phyloP scores from a whole-genome alignment of 2,329 filamentous ascomycete species.

The Macrophomina phaseolina region DNA sequence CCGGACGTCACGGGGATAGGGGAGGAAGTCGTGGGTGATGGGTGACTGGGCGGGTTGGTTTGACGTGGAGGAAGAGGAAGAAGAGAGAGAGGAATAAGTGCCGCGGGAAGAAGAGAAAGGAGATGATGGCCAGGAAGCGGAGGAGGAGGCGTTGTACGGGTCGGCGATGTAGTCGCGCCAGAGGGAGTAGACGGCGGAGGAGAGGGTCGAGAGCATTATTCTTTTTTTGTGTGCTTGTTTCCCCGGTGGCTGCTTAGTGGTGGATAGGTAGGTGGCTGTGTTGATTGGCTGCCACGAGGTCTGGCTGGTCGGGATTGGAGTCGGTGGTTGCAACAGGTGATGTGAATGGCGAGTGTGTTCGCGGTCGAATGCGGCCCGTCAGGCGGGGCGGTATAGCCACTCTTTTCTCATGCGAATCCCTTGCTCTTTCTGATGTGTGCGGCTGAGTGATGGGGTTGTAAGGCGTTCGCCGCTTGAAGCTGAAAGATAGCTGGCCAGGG shows the following conservation, averaged over 20 bases:
- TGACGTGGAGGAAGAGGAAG: background rate
- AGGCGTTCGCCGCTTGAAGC: too few relatives aligned
- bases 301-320: background rate
- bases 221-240: background rate
- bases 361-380: background rate
- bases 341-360: too few relatives aligned
- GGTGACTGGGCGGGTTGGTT: background rate
- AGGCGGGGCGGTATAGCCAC: too few relatives aligned
- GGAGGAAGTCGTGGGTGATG: background rate
- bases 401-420: background rate
- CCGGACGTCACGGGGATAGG: background rate
- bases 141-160: too few relatives aligned
- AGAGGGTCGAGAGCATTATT: slow-evolving; percentile 10
- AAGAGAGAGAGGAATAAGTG: background rate
- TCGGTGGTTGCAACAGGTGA: too few relatives aligned
- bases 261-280: too few relatives aligned
- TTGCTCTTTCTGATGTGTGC: background rate
- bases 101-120: too few relatives aligned
- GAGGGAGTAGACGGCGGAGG: background rate
- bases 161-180: background rate
- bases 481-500: too few relatives aligned
- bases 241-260: background rate
- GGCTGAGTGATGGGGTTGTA: background rate
- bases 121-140: too few relatives aligned
- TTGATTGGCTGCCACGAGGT: too few relatives aligned